Base-by-base conservation (phyloP, 371 early-diverging fungal genomes). In the Actinomucor elegans region DNA sequence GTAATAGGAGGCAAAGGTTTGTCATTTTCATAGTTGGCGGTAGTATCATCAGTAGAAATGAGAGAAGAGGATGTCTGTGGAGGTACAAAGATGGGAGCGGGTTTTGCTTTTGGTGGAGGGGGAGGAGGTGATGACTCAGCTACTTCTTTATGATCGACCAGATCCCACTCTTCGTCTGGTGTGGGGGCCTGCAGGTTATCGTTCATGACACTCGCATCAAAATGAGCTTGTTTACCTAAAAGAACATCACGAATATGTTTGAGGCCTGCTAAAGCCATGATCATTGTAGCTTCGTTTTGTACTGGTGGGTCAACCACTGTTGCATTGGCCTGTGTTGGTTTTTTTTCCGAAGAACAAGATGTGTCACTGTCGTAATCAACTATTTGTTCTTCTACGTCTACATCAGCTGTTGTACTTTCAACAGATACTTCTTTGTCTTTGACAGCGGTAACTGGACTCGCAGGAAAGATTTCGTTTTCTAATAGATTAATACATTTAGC, bases 241-340 rank as follows among this genome's bases (percentile, higher is more conserved):
- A 86, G 51, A 6, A 84, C 76, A 65, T 86, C 87, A 5, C 84
- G 75, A 0, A 85, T 71, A 51, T 86, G 84, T 38, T 84, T 85
- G 32, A 86, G 61, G 0, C 83, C 83, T 18, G 69, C 74, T 1
- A 84, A 63, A 1, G 80, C 84, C 42, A 67, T 60, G 24, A 75
- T 61, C 1, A 78, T 31, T 0, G 59, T 50, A 8, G 71, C 73
- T 21, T 72, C 75, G 14, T 75, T 56, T 32, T 54, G 44, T 5
- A 17, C n/a, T 21, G 44, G 52, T 14, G 17, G 3, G 21, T 38
- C 41, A 1, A 12, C 12, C 1, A 11, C 31, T 18, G 0, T 36
- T 24, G 31, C 26, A 26, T 8, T 20, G 2, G 38, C 20, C 4
- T 48, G 20, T n/a, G 7, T 10, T 5, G 5, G 10, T 1, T 49